Evolutionary conservation across 805 yeast genomes (phyloP).

Genomic region (Candida nonsorbophila): DNA sequence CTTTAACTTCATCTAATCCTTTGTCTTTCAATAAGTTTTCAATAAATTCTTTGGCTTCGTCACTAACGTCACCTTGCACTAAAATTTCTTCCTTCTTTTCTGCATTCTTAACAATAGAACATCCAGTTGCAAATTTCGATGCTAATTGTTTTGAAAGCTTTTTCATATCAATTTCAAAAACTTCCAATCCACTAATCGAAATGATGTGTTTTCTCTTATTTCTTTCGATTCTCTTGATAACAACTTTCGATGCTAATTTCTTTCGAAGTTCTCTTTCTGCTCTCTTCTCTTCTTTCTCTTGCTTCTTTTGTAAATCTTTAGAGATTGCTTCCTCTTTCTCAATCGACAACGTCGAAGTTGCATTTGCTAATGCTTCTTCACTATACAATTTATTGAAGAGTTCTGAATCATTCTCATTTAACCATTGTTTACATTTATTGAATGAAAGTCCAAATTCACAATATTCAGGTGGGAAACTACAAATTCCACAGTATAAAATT

Average conservation of each 20-base stretch:
- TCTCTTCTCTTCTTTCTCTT: conserved; percentile 78
- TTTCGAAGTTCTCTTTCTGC: conserved; percentile 79
- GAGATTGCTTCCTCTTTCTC: conserved; percentile 82
- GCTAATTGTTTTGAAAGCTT: conserved; percentile 90
- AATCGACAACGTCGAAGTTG: conserved; percentile 54
- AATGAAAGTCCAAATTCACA: conserved; percentile 86
- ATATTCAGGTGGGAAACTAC: conserved; percentile 83
- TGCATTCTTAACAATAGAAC: conserved; percentile 81
- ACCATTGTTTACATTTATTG: conserved; percentile 82
- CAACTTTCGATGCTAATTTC: conserved; percentile 73
- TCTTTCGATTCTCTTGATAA: conserved; percentile 82
- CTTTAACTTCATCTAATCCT: conserved; percentile 78
- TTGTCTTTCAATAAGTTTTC: conserved; percentile 68
- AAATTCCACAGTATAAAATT: conserved; percentile 69
- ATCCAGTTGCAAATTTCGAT: conserved; percentile 92
- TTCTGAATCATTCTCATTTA: conserved; percentile 53
- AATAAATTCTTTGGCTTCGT: conserved; percentile 78
- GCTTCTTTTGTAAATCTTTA: conserved; percentile 77
- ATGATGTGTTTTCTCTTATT: conserved; percentile 85
- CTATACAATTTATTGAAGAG: conserved; percentile 58
- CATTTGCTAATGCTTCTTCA: conserved; percentile 51
- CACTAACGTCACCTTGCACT: conserved; percentile 93
- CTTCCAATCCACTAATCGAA: conserved; percentile 82
- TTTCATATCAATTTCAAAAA: conserved; percentile 83
- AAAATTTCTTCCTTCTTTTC: conserved; percentile 91